Evolutionary conservation across 2,329 filamentous ascomycete genomes (phyloP).

Genomic region (Ceratocystis alfenasii): DNA sequence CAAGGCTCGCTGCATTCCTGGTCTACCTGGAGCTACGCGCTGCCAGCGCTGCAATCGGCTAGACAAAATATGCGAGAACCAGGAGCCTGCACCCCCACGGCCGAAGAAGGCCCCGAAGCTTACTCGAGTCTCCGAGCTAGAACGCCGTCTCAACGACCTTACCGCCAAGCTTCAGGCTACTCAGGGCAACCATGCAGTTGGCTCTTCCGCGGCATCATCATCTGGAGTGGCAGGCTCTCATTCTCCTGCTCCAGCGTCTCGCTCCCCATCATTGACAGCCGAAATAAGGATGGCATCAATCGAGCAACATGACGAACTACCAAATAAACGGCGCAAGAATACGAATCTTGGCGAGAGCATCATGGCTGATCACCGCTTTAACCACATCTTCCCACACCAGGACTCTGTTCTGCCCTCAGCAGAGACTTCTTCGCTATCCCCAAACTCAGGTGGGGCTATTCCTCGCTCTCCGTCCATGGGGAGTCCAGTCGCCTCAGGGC

Average conservation of each 20-base stretch:
- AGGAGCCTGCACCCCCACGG: constrained; percentile 38
- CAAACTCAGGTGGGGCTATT: neutral
- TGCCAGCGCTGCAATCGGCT: constrained; percentile 42
- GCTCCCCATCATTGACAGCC: neutral
- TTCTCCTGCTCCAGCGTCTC: neutral
- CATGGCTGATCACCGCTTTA: neutral
- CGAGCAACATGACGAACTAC: neutral
- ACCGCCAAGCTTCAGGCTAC: constrained; percentile 32
- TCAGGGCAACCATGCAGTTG: neutral
- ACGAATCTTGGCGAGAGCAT: neutral
- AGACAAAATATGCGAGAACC: constrained; percentile 36
- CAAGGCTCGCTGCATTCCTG: constrained; percentile 40
- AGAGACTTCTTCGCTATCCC: neutral
- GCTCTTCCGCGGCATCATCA: neutral
- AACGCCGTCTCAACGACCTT: constrained; percentile 39
- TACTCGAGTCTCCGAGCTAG: constrained; percentile 40
- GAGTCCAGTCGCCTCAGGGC: neutral
- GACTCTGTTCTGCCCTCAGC: neutral
- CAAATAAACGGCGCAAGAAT: neutral
- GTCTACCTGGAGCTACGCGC: constrained; percentile 32
- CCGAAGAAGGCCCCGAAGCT: constrained; percentile 37
- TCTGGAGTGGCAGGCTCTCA: neutral
- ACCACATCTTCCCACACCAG: constrained; percentile 14
- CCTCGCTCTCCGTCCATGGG: neutral
- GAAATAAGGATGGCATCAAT: neutral